These are phyloP conservation scores for Monosporascus sp. DNA, from an alignment of 2,329 filamentous ascomycete genomes.

Conservation along the genomic window DNA sequence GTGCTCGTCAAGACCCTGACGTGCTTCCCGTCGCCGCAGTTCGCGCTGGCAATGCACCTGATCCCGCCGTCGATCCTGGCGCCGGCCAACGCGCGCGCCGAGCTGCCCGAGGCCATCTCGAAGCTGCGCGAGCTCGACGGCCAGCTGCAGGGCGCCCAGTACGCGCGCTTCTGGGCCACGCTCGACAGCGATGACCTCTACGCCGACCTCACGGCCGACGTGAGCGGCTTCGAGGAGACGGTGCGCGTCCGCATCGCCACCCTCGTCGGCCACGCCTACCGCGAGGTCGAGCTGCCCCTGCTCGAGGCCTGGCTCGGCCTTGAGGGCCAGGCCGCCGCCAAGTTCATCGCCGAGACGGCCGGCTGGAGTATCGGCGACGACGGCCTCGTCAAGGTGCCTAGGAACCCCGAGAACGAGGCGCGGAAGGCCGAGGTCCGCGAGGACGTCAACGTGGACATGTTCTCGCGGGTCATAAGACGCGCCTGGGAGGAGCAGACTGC, in stretches of 20 bases:
- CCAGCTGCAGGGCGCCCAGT: slow-evolving; percentile 85
- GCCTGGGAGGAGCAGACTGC: slow-evolving; percentile 74
- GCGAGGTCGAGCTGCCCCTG: slow-evolving; percentile 62
- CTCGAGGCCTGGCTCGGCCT: slow-evolving; percentile 74
- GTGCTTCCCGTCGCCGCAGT: slow-evolving; percentile 93
- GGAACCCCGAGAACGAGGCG: slow-evolving; percentile 96
- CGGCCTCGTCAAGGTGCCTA: slow-evolving; percentile 67
- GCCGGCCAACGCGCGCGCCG: slow-evolving; percentile 51
- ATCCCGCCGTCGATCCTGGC: slow-evolving; percentile 78
- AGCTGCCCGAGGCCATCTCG: slow-evolving; percentile 83
- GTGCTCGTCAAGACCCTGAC: slow-evolving; percentile 97
- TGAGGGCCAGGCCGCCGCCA: slow-evolving; percentile 59
- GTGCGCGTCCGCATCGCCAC: slow-evolving; percentile 86
- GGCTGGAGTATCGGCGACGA: slow-evolving; percentile 77
- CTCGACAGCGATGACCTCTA: slow-evolving; percentile 93
- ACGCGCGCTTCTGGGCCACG: slow-evolving; percentile 87
- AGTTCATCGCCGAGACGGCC: slow-evolving; percentile 79
- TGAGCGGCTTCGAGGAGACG: slow-evolving; percentile 89
- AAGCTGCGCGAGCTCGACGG: slow-evolving; percentile 81
- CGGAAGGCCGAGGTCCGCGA: slow-evolving; percentile 93
- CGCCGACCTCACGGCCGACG: slow-evolving; percentile 90
- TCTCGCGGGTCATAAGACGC: slow-evolving; percentile 71
- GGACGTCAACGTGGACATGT: slow-evolving; percentile 88
- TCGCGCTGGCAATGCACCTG: slow-evolving; percentile 88
- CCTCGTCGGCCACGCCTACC: slow-evolving; percentile 75